Evolutionary conservation across 2,329 filamentous ascomycete genomes (phyloP).

Genomic region (Malbranchea cinnamomea): DNA sequence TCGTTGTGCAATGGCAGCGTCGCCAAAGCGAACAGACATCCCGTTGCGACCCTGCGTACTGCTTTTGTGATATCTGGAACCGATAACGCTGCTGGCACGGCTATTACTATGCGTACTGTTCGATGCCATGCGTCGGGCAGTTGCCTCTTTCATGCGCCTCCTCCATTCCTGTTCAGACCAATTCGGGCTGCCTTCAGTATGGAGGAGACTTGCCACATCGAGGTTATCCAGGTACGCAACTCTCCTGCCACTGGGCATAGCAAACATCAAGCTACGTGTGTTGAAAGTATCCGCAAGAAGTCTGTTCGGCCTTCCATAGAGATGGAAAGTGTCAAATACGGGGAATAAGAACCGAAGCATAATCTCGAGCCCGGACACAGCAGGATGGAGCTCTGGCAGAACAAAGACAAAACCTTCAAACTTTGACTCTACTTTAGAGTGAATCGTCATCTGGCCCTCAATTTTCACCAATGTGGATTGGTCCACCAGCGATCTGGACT

Average conservation of each 20-base stretch:
- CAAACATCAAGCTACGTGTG: constrained; percentile 88
- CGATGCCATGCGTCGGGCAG: constrained; percentile 37
- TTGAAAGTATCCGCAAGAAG: constrained; percentile 80
- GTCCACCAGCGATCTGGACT: constrained; percentile 84
- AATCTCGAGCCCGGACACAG: constrained; percentile 87
- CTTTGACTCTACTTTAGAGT: constrained; percentile 50
- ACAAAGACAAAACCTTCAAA: constrained; percentile 91
- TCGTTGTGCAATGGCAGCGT: constrained; percentile 10
- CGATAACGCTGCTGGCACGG: constrained; percentile 50
- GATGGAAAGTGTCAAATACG: constrained; percentile 77
- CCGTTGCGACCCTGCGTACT: constrained; percentile 22
- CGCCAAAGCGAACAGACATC: constrained; percentile 19
- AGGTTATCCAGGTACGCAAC: constrained; percentile 85
- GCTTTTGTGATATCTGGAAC: constrained; percentile 30
- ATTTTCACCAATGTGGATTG: constrained; percentile 89
- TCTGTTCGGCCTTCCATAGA: constrained; percentile 80
- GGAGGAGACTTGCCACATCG: constrained; percentile 69
- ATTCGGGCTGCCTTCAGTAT: constrained; percentile 55
- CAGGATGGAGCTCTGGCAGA: constrained; percentile 90
- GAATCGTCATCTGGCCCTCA: constrained; percentile 79
- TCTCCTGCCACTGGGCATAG: constrained; percentile 74
- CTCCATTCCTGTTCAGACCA: constrained; percentile 90
- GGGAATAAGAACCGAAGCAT: constrained; percentile 87
- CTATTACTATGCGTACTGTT: constrained; percentile 24
- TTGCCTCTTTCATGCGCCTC: constrained; percentile 74